Base-by-base conservation (phyloP, 139 green algal species). In the Closterium sp. region DNA sequence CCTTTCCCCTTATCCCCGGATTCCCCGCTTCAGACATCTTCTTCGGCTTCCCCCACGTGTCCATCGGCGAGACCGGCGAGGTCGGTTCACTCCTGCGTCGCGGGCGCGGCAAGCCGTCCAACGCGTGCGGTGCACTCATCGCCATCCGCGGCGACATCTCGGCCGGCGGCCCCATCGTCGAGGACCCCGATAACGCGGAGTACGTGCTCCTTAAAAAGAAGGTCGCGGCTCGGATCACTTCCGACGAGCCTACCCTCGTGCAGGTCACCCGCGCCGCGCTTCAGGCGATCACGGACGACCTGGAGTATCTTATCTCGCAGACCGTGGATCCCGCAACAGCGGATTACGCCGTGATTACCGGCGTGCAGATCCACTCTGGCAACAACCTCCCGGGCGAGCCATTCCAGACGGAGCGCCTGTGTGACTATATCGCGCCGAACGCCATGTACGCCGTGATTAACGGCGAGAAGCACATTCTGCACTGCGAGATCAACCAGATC, bases 1-100 rank as follows among this genome's bases (percentile, higher is more conserved):
- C n/a, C n/a, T n/a, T n/a, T n/a, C n/a, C n/a, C n/a, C n/a, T n/a
- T n/a, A n/a, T n/a, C n/a, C n/a, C n/a, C n/a, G n/a, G n/a, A n/a
- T n/a, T n/a, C n/a, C n/a, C n/a, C n/a, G n/a, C n/a, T n/a, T 9
- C 81, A 85, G 81, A 85, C 81, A 85, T 85, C 81, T 85, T 85
- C 81, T 89, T 89, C 7, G 86, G 35, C 36, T 89, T 89, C 86
- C 86, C 86, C 36, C 85, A 89, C 35, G 85, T 89, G 85, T 89
- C 85, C 25, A 31, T 89, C 25, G 85, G 85, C 28, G 85, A 89
- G 85, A 35, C 85, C 25, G 85, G 85, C 28, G 85, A 89, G 85
- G 85, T 89, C 28, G 85, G 85, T 7, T 89, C 85, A 5, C 85
- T 89, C 4, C 85, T 89, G 6, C 34, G 85, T 30, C 85, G 85